phyloP scores from a whole-genome alignment of 805 yeast genomes.

The Monosporozyma servazzii region DNA sequence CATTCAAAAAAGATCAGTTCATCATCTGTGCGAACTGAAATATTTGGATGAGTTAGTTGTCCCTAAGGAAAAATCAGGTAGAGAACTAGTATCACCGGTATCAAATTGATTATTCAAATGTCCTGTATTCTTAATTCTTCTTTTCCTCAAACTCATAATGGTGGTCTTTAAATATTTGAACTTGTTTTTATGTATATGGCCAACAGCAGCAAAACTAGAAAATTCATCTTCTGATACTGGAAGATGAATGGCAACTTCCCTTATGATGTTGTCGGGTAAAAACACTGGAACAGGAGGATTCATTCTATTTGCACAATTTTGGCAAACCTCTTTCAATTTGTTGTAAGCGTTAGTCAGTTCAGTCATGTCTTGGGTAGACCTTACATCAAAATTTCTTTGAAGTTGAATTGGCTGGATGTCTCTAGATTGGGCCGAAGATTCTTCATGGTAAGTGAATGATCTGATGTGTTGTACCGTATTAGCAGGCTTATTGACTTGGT shows the following conservation, averaged over 20 bases:
- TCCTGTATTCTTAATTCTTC: constrained; percentile 6
- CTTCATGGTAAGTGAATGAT: constrained; percentile 7
- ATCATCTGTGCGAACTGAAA: not conserved
- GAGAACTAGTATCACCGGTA: constrained; percentile 11
- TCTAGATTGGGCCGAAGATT: constrained; percentile 1
- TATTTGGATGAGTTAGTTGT: constrained; percentile 2
- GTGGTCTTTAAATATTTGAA: constrained; percentile 18
- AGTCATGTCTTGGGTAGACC: constrained; percentile 19
- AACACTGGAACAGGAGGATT: constrained; percentile 20
- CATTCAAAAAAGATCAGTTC: not conserved
- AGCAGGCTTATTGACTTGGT: constrained; percentile 1
- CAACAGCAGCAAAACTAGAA: constrained; percentile 13
- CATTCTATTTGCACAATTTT: constrained; percentile 14
- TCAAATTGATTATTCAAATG: not conserved
- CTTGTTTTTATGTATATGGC: constrained; percentile 13
- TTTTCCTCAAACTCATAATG: constrained; percentile 17
- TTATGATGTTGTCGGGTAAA: constrained; percentile 19
- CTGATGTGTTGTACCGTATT: not conserved
- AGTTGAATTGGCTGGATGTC: constrained; percentile 10
- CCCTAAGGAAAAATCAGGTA: constrained; percentile 6
- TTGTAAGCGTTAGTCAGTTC: constrained; percentile 20
- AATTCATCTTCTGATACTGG: constrained; percentile 23
- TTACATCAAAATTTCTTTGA: constrained; percentile 5
- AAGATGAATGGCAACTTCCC: constrained; percentile 18
- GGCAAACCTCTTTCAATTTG: constrained; percentile 17